These are phyloP conservation scores for Hymenoscyphus infarciens DNA, from an alignment of 2,329 filamentous ascomycete species.

Conservation along the genomic window DNA sequence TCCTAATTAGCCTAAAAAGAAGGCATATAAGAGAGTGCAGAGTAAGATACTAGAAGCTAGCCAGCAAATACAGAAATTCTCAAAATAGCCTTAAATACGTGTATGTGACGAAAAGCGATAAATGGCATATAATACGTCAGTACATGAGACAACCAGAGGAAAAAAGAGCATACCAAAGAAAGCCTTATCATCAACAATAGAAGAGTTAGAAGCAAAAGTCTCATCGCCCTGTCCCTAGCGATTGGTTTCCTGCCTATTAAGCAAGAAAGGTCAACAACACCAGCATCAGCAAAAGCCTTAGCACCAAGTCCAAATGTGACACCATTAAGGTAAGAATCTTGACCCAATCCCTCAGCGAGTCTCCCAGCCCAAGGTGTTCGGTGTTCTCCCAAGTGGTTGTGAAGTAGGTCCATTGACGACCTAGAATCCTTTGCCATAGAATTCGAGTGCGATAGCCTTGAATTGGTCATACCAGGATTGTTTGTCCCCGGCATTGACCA, in stretches of 20 bases:
- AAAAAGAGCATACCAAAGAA: slow-evolving; percentile 70
- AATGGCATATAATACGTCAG: neutral
- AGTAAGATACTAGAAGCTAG: too few relatives aligned
- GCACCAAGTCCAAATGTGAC: slow-evolving; percentile 22
- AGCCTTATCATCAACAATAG: slow-evolving; percentile 62
- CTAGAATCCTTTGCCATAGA: slow-evolving; percentile 20
- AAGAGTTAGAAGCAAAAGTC: slow-evolving; percentile 15
- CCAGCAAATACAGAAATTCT: too few relatives aligned
- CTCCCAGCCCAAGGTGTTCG: slow-evolving; percentile 22
- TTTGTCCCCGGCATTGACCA: slow-evolving; percentile 21
- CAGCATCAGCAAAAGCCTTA: slow-evolving; percentile 18
- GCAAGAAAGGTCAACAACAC: slow-evolving; percentile 23
- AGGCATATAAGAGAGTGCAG: too few relatives aligned
- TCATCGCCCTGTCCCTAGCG: slow-evolving; percentile 20
- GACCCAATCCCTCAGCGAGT: slow-evolving; percentile 19
- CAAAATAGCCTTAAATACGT: too few relatives aligned
- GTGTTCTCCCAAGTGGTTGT: slow-evolving; percentile 20
- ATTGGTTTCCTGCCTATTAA: slow-evolving; percentile 26
- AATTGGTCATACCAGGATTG: slow-evolving; percentile 17
- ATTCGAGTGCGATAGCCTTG: slow-evolving; percentile 19
- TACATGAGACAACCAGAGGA: slow-evolving; percentile 38
- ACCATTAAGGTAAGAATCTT: slow-evolving; percentile 23
- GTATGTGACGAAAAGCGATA: too few relatives aligned
- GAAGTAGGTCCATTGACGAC: slow-evolving; percentile 18
- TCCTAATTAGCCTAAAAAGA: too few relatives aligned